Evolutionary conservation across 2,329 filamentous ascomycete species (phyloP), one percentile per base, ranked within the genome.

Genomic region (Pseudogymnoascus sp.): DNA sequence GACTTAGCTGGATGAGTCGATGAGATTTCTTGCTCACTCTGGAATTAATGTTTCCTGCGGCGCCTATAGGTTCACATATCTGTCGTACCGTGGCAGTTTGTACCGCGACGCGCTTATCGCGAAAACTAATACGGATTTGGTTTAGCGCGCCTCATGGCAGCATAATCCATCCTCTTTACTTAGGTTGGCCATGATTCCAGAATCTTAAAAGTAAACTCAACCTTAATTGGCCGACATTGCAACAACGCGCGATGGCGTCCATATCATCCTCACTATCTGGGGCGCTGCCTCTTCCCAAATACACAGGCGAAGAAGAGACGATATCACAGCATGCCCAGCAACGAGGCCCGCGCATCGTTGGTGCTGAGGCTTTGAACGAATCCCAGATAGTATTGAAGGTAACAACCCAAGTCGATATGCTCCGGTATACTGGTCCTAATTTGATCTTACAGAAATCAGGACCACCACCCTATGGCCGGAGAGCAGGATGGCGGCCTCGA

Each of bases 401-500:
- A 62, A 70, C 75, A 71, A 57, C 60, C 33, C 21, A 21, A 45
- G 30, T 18, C 6, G 5, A 19, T 18, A 6, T 34, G 8, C 35
- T 48, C 0, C 21, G 39, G 9, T 15, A 21, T 39, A 37, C 45
- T 37, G 57, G 26, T 69, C 18, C 61, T 69, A 61, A 67, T 61
- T 45, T 61, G 30, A 38, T 39, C 63, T 15, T 68, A 52, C 74
- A 88, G 82, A 87, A 85, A 76, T 81, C 83, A 61, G 92, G 92
- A 15, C 91, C 92, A 61, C 94, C 94, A 8, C 80, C 90, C 0
- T 99, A 97, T 68, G 90, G 90, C 57, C 86, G 91, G 71, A 87
- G 94, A 69, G 75, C 83, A 71, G 89, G 89, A 82, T 99, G 94
- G 94, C 84, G 94, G 65, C 94, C 94, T 30, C 86, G 92, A 69